Evolutionary conservation across 1,139 yeast genomes (phyloP).

Genomic region (Magnusiomyces tetraspermus): DNA sequence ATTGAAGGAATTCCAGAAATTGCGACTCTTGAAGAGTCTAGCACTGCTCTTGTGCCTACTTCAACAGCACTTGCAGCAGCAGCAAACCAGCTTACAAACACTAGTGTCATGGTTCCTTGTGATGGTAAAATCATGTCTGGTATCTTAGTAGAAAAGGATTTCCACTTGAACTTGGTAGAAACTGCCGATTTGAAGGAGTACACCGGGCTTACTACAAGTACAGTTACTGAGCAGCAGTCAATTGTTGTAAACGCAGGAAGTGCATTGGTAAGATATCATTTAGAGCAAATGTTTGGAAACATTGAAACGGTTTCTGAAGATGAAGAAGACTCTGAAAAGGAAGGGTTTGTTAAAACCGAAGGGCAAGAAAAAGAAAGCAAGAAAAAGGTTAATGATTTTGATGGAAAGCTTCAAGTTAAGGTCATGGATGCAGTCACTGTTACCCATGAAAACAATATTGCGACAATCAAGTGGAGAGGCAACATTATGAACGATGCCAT

Average conservation of each 20-base stretch:
- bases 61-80: background rate
- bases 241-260: constrained; percentile 72
- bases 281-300: constrained; percentile 91
- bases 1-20: constrained; percentile 12
- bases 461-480: constrained; percentile 80
- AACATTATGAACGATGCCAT: constrained; percentile 84
- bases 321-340: constrained; percentile 19
- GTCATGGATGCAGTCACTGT: constrained; percentile 42
- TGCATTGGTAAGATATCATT: constrained; percentile 76
- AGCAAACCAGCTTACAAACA: background rate
- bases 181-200: constrained; percentile 83
- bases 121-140: constrained; percentile 59
- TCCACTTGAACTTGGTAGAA: constrained; percentile 72
- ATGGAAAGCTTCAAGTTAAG: constrained; percentile 34
- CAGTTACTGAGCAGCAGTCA: constrained; percentile 72
- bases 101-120: constrained; percentile 18
- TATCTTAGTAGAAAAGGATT: constrained; percentile 82
- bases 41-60: background rate
- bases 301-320: constrained; percentile 57
- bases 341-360: too few species aligned
- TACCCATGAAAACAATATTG: constrained; percentile 23
- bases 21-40: constrained; percentile 8
- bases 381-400: background rate
- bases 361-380: background rate
- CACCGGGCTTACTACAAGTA: constrained; percentile 77